Conservation (phyloP, 208 protist genomes). For the Trypanosoma boissoni region DNA sequence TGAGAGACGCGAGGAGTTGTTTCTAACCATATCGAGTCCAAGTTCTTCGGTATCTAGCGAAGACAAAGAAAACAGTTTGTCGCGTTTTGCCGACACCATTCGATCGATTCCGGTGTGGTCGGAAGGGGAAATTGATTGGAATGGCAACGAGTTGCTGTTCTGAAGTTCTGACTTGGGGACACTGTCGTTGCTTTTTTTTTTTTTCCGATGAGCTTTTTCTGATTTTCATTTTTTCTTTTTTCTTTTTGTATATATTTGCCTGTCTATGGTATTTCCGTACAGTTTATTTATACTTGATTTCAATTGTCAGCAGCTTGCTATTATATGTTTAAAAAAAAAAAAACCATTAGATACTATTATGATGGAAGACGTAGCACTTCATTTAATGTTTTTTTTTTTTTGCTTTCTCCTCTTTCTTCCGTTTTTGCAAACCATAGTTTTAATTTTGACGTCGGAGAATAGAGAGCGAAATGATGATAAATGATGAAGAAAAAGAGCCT, state of each 20-base stretch:
- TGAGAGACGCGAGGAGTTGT: slow-evolving; percentile 48
- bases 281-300: no score
- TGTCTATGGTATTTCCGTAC: not conserved
- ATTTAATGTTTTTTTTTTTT: slow-evolving; percentile 19
- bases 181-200: not conserved
- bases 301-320: no score
- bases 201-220: no score
- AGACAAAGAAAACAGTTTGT: slow-evolving; percentile 10
- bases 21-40: slow-evolving; percentile 44
- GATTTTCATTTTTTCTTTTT: slow-evolving; percentile 24
- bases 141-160: slow-evolving; percentile 41
- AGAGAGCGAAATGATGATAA: not conserved
- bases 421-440: slow-evolving; percentile 1
- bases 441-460: not conserved
- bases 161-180: not conserved
- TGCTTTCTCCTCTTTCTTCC: slow-evolving; percentile 7
- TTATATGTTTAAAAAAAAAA: no score
- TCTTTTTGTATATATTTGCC: not conserved
- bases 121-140: slow-evolving; percentile 57
- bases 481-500: slow-evolving; percentile 5
- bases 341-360: no score
- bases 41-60: slow-evolving; percentile 8
- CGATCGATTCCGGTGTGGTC: slow-evolving; percentile 52
- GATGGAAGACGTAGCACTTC: no score
- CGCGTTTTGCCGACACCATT: slow-evolving; percentile 54